Evolutionary conservation across 805 yeast species (phyloP), one percentile per base, ranked within the genome.

Genomic region (Priceomyces fermenticarens): DNA sequence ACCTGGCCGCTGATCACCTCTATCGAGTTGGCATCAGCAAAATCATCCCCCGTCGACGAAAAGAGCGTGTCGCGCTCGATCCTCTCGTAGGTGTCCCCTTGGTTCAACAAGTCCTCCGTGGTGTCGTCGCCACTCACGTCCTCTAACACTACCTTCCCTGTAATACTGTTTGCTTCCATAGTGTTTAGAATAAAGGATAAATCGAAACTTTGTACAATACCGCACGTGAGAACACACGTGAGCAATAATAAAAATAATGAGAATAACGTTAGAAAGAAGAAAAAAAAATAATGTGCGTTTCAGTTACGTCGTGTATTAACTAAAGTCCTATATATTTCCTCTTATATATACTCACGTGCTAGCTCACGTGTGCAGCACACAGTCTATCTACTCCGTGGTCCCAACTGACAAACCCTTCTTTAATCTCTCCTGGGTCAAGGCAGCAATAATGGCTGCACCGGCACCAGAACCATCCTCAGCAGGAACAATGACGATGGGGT

Each of bases 381-480:
- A n/a, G n/a, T n/a, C n/a, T n/a, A 20, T 20, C 25, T 20, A 20
- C 25, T 20, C 25, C 4, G 8, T 20, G 25, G 50, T 50, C 44
- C 91, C 91, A 46, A 85, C 83, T 46, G 88, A 80, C 56, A 75
- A 65, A 35, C 91, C 91, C 45, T 77, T 73, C 50, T 70, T 74
- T 57, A 83, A 72, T 72, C 99, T 83, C 63, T 80, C 75, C 64
- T 85, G 80, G 43, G 98, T 85, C 65, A 91, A 78, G 33, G 98
- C 97, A 41, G 99, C 98, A 68, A 93, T 91, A 55, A 91, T 78
- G 39, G 98, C 99, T 42, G 99, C 99, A 62, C 99, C 99, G 36
- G 88, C 97, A 72, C 98, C 98, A 30, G 93, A 85, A 55, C 99
- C 99, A 71, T 93, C 99, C 71, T 91, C 97, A 50, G 99, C 98